These are phyloP conservation scores for Chlamydomonas reinhardtii DNA, from an alignment of 163 green algal genomes.

Conservation along the genomic window DNA sequence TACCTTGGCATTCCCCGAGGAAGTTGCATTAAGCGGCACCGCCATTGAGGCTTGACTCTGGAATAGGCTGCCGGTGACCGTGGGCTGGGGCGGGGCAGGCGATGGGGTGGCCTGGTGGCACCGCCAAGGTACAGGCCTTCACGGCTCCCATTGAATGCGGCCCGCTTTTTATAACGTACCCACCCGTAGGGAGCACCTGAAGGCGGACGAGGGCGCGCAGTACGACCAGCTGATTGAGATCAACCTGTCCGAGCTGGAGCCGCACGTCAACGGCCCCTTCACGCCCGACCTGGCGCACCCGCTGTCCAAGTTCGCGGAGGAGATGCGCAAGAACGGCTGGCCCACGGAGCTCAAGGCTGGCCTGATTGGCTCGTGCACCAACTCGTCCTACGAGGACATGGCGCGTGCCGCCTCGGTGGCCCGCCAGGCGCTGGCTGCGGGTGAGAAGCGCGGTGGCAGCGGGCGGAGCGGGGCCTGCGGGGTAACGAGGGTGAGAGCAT, in stretches of 20 bases:
- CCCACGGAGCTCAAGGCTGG: constrained; percentile 85
- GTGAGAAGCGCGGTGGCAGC: background rate
- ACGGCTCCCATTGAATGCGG: no score
- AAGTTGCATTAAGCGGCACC: no score
- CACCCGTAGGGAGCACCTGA: constrained; percentile 82
- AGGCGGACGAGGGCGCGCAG: constrained; percentile 81
- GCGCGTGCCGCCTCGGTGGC: constrained; percentile 85
- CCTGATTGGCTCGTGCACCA: constrained; percentile 96
- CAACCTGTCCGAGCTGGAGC: constrained; percentile 93
- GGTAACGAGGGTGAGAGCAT: background rate
- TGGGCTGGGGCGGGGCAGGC: no score
- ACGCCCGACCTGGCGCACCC: constrained; percentile 93
- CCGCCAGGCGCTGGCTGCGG: constrained; percentile 54
- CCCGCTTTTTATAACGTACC: no score
- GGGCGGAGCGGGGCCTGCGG: background rate
- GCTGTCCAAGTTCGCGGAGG: constrained; percentile 85
- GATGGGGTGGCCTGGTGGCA: no score
- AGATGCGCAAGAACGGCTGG: constrained; percentile 78
- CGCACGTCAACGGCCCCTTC: constrained; percentile 96
- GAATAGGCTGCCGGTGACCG: no score
- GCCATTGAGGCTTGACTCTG: no score
- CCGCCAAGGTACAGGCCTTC: no score
- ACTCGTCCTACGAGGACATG: constrained; percentile 97
- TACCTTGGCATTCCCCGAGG: no score
- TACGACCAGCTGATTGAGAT: constrained; percentile 97